Conservation (phyloP, 2,329 filamentous ascomycete genomes). For the Trichoderma sp. region DNA sequence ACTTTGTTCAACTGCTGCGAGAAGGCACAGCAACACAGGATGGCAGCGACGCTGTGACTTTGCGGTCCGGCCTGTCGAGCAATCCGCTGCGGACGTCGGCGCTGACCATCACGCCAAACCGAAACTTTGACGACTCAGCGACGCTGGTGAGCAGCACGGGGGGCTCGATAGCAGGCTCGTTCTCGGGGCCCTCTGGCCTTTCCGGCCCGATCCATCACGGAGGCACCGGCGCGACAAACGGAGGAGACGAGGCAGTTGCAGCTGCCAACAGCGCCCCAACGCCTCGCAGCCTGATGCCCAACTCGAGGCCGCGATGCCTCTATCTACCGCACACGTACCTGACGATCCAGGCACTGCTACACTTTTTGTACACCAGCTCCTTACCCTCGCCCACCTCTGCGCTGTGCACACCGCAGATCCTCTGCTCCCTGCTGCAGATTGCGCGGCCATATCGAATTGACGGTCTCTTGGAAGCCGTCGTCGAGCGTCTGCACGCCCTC, state of each 20-base stretch:
- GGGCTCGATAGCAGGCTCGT: slow-evolving; percentile 45
- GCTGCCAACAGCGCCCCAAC: slow-evolving; percentile 59
- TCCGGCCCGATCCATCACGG: slow-evolving; percentile 48
- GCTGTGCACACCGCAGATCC: slow-evolving; percentile 89
- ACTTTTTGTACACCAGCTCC: slow-evolving; percentile 91
- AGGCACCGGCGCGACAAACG: slow-evolving; percentile 35
- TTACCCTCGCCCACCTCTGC: slow-evolving; percentile 74
- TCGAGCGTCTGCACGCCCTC: slow-evolving; percentile 84
- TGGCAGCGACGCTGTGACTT: slow-evolving; percentile 72
- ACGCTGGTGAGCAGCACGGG: slow-evolving; percentile 50
- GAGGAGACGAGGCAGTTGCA: slow-evolving; percentile 31
- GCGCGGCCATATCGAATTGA: slow-evolving; percentile 92
- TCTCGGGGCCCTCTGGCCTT: slow-evolving; percentile 46
- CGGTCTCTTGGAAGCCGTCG: slow-evolving; percentile 86
- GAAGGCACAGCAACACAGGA: slow-evolving; percentile 75
- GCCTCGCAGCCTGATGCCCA: slow-evolving; percentile 58
- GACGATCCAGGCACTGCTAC: slow-evolving; percentile 85
- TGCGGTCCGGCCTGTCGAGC: slow-evolving; percentile 64
- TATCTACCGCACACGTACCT: slow-evolving; percentile 92
- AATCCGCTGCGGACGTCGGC: slow-evolving; percentile 73
- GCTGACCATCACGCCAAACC: slow-evolving; percentile 77
- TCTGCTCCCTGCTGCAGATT: slow-evolving; percentile 92
- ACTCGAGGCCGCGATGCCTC: slow-evolving; percentile 76
- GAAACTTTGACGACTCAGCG: slow-evolving; percentile 52
- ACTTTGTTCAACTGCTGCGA: slow-evolving; percentile 87